Evolutionary conservation across 352 stramenopile species (phyloP).

Genomic region (Globisporangium spiculum): DNA sequence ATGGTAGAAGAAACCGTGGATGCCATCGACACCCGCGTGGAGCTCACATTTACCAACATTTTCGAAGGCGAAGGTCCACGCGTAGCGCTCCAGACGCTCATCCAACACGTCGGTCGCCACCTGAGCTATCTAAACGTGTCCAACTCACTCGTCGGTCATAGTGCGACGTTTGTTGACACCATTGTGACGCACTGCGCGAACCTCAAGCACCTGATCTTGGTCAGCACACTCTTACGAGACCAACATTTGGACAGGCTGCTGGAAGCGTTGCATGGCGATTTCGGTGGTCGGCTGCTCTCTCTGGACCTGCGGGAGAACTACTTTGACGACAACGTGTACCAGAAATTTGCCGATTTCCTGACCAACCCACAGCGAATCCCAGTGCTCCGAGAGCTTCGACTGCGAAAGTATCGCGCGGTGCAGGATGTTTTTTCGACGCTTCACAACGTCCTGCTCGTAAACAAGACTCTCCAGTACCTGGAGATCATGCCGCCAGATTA

Average conservation of each 20-base stretch:
- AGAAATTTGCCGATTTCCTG: constrained; percentile 5
- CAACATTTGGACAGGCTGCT: background rate
- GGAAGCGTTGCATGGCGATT: background rate
- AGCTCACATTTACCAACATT: background rate
- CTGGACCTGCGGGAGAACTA: constrained; percentile 8
- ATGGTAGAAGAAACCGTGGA: background rate
- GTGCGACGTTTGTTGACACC: background rate
- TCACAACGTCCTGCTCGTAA: background rate
- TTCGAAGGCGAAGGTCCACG: background rate
- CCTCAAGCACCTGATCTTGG: constrained; percentile 1
- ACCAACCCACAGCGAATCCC: background rate
- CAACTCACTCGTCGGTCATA: background rate
- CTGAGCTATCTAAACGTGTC: background rate
- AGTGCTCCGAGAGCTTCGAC: constrained; percentile 10
- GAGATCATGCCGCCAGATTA: background rate
- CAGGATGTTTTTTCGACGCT: background rate
- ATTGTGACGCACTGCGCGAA: constrained; percentile 6
- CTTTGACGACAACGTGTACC: background rate
- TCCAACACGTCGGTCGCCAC: background rate
- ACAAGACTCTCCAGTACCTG: constrained; percentile 6
- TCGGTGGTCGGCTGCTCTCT: background rate
- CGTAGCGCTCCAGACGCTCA: background rate
- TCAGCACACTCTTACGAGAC: background rate
- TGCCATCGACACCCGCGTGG: background rate
- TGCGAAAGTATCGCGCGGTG: background rate